Conservation (phyloP, 495 filamentous ascomycete species). For the Penicillium egyptiacum region DNA sequence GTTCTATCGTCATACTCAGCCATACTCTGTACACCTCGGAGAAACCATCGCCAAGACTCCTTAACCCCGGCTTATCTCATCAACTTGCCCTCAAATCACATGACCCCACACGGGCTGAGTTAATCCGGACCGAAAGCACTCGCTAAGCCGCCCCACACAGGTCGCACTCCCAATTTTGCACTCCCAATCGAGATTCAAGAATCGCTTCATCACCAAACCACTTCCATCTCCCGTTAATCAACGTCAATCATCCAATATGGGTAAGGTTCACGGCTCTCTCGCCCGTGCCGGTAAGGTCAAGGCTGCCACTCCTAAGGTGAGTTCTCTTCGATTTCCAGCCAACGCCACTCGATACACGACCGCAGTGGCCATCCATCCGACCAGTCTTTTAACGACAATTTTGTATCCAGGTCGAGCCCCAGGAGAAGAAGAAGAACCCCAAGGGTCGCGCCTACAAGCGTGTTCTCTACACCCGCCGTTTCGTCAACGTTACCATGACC, state of each 20-base stretch:
- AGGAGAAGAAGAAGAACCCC: conserved; percentile 60
- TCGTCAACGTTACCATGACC: conserved; percentile 99
- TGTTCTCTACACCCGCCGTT: conserved; percentile 93
- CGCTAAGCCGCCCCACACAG: conserved; percentile 36
- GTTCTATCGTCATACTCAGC: background rate
- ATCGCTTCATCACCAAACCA: conserved; percentile 32
- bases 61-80: conserved; percentile 10
- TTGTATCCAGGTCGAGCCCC: conserved; percentile 40
- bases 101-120: conserved; percentile 13
- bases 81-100: conserved; percentile 6
- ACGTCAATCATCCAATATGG: conserved; percentile 38
- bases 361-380: conserved; percentile 15
- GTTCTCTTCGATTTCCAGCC: conserved; percentile 20
- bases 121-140: conserved; percentile 21
- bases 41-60: conserved; percentile 2
- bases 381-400: conserved; percentile 25
- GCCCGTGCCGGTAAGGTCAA: conserved; percentile 98
- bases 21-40: conserved; percentile 4
- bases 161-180: conserved; percentile 37
- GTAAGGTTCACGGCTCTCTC: conserved; percentile 54
- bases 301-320: conserved; percentile 87
- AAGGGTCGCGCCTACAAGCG: conserved; percentile 99
- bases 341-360: conserved; percentile 18
- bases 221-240: conserved; percentile 27
- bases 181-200: conserved; percentile 27